Evolutionary conservation across 768 basidiomycete species (phyloP).

Genomic region (Leccinum barrowsii): DNA sequence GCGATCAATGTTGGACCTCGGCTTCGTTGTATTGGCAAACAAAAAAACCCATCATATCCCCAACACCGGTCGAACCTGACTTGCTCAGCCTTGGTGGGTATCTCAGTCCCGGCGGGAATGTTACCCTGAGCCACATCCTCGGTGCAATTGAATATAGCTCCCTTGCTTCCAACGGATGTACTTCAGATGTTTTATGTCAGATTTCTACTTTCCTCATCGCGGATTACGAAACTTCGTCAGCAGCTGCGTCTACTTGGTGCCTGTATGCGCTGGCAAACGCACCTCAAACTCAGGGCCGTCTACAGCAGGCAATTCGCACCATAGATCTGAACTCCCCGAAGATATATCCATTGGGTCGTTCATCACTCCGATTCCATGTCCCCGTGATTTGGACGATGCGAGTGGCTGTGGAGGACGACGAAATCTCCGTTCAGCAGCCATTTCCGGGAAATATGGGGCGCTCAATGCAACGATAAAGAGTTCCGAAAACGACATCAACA

Average conservation of each 20-base stretch:
- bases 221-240: constrained; percentile 60
- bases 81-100: constrained; percentile 53
- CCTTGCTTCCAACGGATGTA: constrained; percentile 40
- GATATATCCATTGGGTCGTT: constrained; percentile 44
- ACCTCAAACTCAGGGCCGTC: constrained; percentile 41
- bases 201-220: constrained; percentile 63
- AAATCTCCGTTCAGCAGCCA: constrained; percentile 46
- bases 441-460: constrained; percentile 32
- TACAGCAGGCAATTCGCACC: constrained; percentile 44
- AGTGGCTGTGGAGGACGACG: constrained; percentile 43
- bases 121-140: neutral
- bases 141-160: constrained; percentile 60
- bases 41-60: constrained; percentile 2
- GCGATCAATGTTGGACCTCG: constrained; percentile 31
- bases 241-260: constrained; percentile 56
- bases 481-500: constrained; percentile 51
- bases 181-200: constrained; percentile 57
- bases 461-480: constrained; percentile 35
- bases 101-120: constrained; percentile 1
- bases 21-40: constrained; percentile 15
- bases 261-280: constrained; percentile 52
- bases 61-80: constrained; percentile 28
- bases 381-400: constrained; percentile 62
- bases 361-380: constrained; percentile 50
- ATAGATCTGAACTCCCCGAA: constrained; percentile 19